Evolutionary conservation across 2,329 filamentous ascomycete species (phyloP), one percentile per base, ranked within the genome.

Genomic region (Rhinocladiella mackenziei): DNA sequence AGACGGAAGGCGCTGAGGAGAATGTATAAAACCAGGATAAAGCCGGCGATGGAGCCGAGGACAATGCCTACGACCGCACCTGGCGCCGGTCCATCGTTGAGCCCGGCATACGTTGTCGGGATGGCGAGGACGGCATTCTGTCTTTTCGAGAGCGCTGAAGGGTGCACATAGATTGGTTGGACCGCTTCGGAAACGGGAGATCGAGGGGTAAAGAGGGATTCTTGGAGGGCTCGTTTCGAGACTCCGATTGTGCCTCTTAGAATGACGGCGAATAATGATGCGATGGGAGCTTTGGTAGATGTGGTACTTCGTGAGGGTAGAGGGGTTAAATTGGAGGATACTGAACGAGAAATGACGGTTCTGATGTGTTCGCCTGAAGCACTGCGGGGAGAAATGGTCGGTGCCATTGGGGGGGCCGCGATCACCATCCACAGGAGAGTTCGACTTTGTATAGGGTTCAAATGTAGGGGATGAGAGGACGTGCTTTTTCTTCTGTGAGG

Each of bases 81-180:
- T 0, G 71, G 73, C 1, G 69, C 34, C 0, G 78, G 78, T 4
- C 77, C 73, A 18, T 65, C 57, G 58, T 75, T 63, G 23, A 77
- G 65, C 39, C 69, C 68, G 33, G 72, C 69, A 63, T 84, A 84
- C 54, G 77, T 77, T 18, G 76, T 73, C 1, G 80, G 79, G 55
- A 84, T 80, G 49, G 78, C 70, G 45, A 63, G 64, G 41, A 60
- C 58, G 50, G 53, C 51, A 25, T 41, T 30, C 30, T 57, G 53
- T 26, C 56, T 47, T 46, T 57, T 58, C 13, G 39, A 30, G 13
- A 48, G 49, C 4, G 36, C 4, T 7, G 25, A 23, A 7, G 49
- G 35, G 11, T 19, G 17, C 19, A 49, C 26, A 32, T 41, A 51
- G 19, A 48, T 19, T 7, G 48, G 44, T n/a, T 45, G 23, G 9